Base-by-base conservation (phyloP, 371 early-diverging fungal species). In the Mortierella sp. region DNA sequence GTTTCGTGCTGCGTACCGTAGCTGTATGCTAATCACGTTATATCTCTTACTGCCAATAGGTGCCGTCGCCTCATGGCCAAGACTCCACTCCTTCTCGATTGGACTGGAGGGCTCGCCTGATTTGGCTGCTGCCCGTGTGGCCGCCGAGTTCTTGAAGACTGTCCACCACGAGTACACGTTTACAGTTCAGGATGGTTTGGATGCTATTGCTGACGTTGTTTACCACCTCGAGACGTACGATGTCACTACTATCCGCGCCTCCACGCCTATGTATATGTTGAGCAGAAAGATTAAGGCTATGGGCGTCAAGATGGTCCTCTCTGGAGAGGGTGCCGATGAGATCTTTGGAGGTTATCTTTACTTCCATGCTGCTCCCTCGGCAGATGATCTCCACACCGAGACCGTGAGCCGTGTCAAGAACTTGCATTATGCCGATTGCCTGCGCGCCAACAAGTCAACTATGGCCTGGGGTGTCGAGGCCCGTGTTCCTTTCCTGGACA, bases 401-500 rank as follows among this genome's bases (percentile, higher is more conserved):
- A 90, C 90, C 26, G 93, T 97, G 56, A 80, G 78, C 26, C 92
- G 98, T 64, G 95, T 97, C 72, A 92, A 95, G 86, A 94, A 94
- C 87, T 85, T 98, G 60, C 97, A 98, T 81, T 94, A 94, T 27
- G 86, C 95, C 69, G 98, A 98, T 80, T 93, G 94, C 82, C 84
- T 98, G 52, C 93, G 98, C 64, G 98, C 98, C 81, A 97, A 98
- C 91, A 97, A 98, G 83, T 91, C 95, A 5, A 98, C 98, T 37
- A 97, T 98, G 97, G 98, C 98, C 4, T 97, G 97, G 97, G 98
- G 98, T 61, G 90, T 98, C 26, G 98, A 98, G 78, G 96, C 96
- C 12, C 94, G 98, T 70, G 98, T 98, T 31, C 98, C 98, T 42
- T 98, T 98, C 91, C 81, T 97, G 41, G 97, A 97, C 84, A 87